Evolutionary conservation across 257 asterid species (phyloP).

Genomic region (Solanum chilense): DNA sequence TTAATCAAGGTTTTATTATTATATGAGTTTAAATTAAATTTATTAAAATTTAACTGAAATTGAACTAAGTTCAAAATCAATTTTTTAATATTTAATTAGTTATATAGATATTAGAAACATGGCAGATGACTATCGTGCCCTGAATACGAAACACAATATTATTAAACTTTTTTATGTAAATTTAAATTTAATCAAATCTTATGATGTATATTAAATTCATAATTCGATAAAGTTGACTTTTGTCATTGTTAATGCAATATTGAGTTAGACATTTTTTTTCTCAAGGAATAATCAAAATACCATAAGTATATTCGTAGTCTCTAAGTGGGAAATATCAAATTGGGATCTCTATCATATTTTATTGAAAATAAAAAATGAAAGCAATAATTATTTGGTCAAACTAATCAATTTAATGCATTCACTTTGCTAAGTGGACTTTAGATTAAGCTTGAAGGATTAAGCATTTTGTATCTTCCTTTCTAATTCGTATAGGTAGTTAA

Average conservation of each 20-base stretch:
- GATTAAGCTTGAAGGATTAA: background rate
- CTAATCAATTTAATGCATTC: background rate
- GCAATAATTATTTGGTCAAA: background rate
- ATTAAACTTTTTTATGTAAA: accelerated
- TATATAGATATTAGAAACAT: too few relatives aligned
- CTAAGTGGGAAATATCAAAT: background rate
- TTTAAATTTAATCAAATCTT: accelerated
- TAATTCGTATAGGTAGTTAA: background rate
- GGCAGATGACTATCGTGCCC: accelerated
- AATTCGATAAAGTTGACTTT: background rate
- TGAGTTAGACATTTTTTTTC: background rate
- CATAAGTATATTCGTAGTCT: background rate
- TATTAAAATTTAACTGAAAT: too few relatives aligned
- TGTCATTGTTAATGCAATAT: background rate
- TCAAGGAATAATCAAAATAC: background rate
- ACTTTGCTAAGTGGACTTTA: background rate
- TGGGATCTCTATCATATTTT: background rate
- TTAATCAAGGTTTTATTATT: too few relatives aligned
- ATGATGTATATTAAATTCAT: too few relatives aligned
- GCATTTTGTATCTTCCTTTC: background rate
- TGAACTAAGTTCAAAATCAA: background rate
- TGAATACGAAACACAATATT: too few relatives aligned
- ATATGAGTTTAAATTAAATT: too few relatives aligned
- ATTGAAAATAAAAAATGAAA: background rate
- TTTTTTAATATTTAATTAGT: too few relatives aligned